A percentile compares a stretch with the other conserved stretches of the same genome.
phyloP scores from a whole-genome alignment of 306 rosid species.

The Myrica gale region DNA sequence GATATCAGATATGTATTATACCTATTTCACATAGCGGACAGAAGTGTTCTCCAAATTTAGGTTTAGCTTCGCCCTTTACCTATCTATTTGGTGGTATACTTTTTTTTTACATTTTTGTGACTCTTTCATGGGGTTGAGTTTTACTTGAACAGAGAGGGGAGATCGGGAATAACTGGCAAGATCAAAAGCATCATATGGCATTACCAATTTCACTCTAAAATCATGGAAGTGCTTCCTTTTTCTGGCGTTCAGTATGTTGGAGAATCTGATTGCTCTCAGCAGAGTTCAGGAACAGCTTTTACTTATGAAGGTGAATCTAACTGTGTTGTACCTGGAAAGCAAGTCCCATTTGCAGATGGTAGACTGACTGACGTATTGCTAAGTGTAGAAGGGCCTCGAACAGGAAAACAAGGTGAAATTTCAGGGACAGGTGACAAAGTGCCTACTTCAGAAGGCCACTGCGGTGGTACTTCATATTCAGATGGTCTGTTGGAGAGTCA shows the following conservation, averaged over 20 bases:
- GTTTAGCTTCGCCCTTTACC: not conserved
- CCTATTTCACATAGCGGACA: not conserved
- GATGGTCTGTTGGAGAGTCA: conserved; percentile 50
- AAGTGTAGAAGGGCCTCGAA: conserved; percentile 40
- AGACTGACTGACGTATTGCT: conserved; percentile 34
- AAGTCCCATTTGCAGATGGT: conserved; percentile 38
- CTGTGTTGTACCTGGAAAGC: conserved; percentile 45
- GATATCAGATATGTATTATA: not conserved
- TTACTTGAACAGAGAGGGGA: conserved; percentile 43
- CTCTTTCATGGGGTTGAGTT: conserved; percentile 26
- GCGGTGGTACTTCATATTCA: conserved; percentile 49
- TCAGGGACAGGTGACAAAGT: conserved; percentile 33
- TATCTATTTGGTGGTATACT: conserved; percentile 10
- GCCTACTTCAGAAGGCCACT: conserved; percentile 45
- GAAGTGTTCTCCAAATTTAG: not conserved
- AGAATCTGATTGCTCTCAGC: conserved; percentile 64
- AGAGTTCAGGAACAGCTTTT: conserved; percentile 47
- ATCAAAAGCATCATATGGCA: conserved; percentile 31
- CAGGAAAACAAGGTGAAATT: conserved; percentile 44
- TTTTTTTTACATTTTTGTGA: conserved; percentile 6
- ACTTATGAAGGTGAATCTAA: conserved; percentile 45
- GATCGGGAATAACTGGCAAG: conserved; percentile 30
- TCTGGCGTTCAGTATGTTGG: conserved; percentile 64
- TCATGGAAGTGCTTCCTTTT: conserved; percentile 89
- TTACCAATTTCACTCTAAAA: conserved; percentile 28